Evolutionary conservation across 2,329 filamentous ascomycete genomes (phyloP), one percentile per base, ranked within the genome.

Genomic region (Trichoderma asperellum): DNA sequence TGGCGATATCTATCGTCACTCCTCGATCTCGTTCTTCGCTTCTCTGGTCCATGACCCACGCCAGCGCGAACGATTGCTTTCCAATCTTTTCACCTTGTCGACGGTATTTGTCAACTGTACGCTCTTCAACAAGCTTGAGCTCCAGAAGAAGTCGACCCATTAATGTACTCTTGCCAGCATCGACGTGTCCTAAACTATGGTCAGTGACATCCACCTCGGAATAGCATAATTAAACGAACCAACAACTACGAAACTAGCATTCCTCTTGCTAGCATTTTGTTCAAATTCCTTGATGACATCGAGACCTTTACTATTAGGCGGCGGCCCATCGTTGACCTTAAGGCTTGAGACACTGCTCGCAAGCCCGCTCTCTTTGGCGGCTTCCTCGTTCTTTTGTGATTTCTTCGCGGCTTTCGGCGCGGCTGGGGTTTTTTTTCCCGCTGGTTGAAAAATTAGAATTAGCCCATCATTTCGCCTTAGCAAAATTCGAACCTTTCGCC

Each of bases 1-100:
- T 97, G 10, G 96, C 95, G 76, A 98, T 96, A 77, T 99, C 96
- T 60, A 99, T 97, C 0, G 96, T 99, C 8, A 99, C 93, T 56
- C 96, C 96, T 69, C 94, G 89, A 69, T 89, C 90, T 72, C 96
- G 88, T 79, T 99, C 96, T 77, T 99, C 96, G 0, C 89, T 89
- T 24, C 93, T 91, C 78, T 97, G 92, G 77, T 99, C 96, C 80
- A 99, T 87, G 2, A 99, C 93, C 96, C 96, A 99, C 1, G 96
- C 96, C 27, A 99, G 86, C 14, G 95, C 95, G 80, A 99, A 99
- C 0, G 96, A 98, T 2, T 92, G 91, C 79, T 99, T 99, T 5
- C 96, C 96, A 49, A 97, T 92, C 70, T 90, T 93, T 74, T 97
- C 91, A 0, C 96, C 95, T 81, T 97, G 94, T 78, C 91, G 92